Evolutionary conservation across 352 stramenopile genomes (phyloP), one percentile per base, ranked within the genome.

Genomic region (Phytophthora melonis): DNA sequence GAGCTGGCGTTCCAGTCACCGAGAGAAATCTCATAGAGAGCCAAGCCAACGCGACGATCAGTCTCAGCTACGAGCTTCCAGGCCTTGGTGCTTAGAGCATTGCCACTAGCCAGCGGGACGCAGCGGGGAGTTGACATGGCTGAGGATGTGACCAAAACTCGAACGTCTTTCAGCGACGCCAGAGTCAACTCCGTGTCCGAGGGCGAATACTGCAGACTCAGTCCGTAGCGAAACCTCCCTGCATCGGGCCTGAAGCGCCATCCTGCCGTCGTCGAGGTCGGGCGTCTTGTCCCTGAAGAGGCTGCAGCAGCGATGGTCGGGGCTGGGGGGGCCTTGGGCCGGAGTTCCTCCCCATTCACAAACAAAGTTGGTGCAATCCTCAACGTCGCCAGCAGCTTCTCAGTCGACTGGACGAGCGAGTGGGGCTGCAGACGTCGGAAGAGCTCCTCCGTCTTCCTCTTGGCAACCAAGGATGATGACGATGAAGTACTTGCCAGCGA

Each of bases 351-450:
- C 16, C 81, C 75, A 34, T 92, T 90, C n/a, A 88, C 73, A 19
- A 66, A 36, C 23, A 92, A 34, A 3, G 52, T 64, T 5, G 78
- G 63, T 2, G 72, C 58, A 47, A 82, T 77, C 34, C 82, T 74
- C 18, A 89, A 47, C 25, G 55, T 56, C 3, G 50, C 41, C 39
- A 78, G 66, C 3, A 84, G 52, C 62, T 88, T 90, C 23, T 88
- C 78, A 55, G 85, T 90, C 23, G 75, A 75, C 53, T 88, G 84
- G 0, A 88, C 75, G 30, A 92, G 80, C 16, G 81, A 81, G 57
- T 92, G 82, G 1, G 83, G 80, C 63, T 89, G 80, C 21, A 82
- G 66, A 25, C 80, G 84, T 57, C 80, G 80, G 32, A 92, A 80
- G 1, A 92, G 43, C 23, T 88, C 81, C 19, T 85, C 75, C 14